Evolutionary conservation across 2,329 filamentous ascomycete genomes (phyloP).

Genomic region (Paraphoma sp.): DNA sequence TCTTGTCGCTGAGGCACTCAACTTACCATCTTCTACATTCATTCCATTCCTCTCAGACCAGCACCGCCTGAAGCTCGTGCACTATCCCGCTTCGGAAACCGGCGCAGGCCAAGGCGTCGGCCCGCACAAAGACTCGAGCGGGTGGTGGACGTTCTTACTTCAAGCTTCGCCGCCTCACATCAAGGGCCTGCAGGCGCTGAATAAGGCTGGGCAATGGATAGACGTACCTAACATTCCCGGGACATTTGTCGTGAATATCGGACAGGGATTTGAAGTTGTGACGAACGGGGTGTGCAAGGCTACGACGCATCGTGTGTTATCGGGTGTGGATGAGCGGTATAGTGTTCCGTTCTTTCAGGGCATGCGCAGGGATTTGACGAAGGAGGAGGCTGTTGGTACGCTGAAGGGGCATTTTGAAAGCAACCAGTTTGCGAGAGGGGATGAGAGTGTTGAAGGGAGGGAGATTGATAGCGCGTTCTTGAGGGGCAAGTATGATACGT

Average conservation of each 20-base stretch:
- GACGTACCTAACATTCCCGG: conserved; percentile 56
- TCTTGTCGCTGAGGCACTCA: conserved; percentile 12
- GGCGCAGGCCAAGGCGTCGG: conserved; percentile 61
- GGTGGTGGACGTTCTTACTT: conserved; percentile 70
- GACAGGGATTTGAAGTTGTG: conserved; percentile 65
- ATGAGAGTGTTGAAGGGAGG: conserved; percentile 12
- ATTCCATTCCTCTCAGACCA: conserved; percentile 44
- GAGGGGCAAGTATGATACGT: conserved; percentile 23
- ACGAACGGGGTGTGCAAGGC: conserved; percentile 62
- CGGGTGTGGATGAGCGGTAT: conserved; percentile 25
- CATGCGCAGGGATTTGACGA: conserved; percentile 33
- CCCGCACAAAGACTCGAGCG: conserved; percentile 68
- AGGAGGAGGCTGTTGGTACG: conserved; percentile 9
- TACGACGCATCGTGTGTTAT: conserved; percentile 52
- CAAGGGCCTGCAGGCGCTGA: conserved; percentile 60
- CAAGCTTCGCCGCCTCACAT: conserved; percentile 60
- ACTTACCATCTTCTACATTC: conserved; percentile 2
- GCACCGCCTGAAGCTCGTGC: conserved; percentile 66
- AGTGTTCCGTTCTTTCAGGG: conserved; percentile 50
- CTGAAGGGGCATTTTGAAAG: conserved; percentile 11
- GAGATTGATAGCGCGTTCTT: conserved; percentile 16
- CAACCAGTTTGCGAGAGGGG: neutral
- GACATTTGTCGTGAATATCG: conserved; percentile 65
- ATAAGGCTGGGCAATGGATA: conserved; percentile 58
- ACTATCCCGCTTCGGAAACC: conserved; percentile 51